Evolutionary conservation across 2,329 filamentous ascomycete genomes (phyloP).

Genomic region (Colletotrichum musae): DNA sequence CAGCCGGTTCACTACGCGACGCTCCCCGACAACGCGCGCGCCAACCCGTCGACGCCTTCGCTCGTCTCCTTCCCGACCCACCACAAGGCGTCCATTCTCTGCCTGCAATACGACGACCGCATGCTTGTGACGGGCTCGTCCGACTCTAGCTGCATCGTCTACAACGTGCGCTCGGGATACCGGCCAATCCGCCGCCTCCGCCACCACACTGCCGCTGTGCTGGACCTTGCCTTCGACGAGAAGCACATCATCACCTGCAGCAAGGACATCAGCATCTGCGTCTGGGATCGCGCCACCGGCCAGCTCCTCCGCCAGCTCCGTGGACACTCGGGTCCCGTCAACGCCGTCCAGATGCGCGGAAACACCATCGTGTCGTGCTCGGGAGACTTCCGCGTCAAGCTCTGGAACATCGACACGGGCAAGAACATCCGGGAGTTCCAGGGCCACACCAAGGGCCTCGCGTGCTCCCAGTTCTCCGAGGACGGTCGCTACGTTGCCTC

Average conservation of each 20-base stretch:
- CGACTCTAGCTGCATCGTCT: constrained; percentile 91
- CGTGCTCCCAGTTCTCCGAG: constrained; percentile 95
- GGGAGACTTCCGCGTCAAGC: constrained; percentile 91
- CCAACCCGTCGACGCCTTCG: constrained; percentile 65
- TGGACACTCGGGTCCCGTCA: constrained; percentile 93
- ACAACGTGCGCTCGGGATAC: constrained; percentile 85
- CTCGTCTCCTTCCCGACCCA: constrained; percentile 74
- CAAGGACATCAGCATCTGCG: constrained; percentile 93
- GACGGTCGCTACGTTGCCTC: constrained; percentile 95
- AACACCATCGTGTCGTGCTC: constrained; percentile 94
- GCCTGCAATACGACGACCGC: constrained; percentile 92
- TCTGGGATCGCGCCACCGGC: constrained; percentile 91
- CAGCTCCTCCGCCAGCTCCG: constrained; percentile 82
- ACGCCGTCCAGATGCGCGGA: constrained; percentile 94
- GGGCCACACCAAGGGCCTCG: constrained; percentile 92
- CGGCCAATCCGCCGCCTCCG: constrained; percentile 83
- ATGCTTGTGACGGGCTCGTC: constrained; percentile 97
- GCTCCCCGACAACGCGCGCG: constrained; percentile 63
- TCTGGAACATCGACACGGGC: constrained; percentile 95
- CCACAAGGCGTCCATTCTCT: constrained; percentile 94
- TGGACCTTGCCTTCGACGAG: constrained; percentile 94
- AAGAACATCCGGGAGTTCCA: constrained; percentile 91
- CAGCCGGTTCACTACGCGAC: constrained; percentile 69
- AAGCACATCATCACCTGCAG: constrained; percentile 96
- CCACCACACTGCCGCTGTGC: constrained; percentile 87